phyloP scores from a whole-genome alignment of 495 filamentous ascomycete species.

The Trichoderma reesei region DNA sequence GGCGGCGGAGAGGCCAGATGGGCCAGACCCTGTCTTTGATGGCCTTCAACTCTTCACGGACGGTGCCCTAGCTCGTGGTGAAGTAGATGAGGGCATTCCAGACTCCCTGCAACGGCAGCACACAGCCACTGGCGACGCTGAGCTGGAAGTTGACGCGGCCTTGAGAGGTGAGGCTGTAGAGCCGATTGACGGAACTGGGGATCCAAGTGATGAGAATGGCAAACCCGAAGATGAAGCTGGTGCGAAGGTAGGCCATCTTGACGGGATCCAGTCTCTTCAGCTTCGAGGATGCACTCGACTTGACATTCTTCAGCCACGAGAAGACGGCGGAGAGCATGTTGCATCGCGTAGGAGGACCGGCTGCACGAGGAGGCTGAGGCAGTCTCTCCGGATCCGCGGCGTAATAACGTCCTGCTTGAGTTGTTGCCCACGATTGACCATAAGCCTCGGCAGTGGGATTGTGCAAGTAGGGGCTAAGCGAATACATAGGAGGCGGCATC shows the following conservation, averaged over 20 bases:
- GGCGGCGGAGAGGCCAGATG: no score
- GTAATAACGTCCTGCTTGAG: background rate
- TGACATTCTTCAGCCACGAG: background rate
- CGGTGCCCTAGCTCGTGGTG: constrained; percentile 40
- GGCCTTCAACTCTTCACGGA: constrained; percentile 23
- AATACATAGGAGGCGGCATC: background rate
- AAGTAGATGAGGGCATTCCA: constrained; percentile 79
- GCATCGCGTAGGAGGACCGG: background rate
- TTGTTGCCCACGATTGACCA: background rate
- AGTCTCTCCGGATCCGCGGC: background rate
- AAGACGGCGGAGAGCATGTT: constrained; percentile 16
- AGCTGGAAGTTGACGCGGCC: constrained; percentile 50
- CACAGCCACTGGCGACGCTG: constrained; percentile 59
- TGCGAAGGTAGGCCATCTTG: constrained; percentile 69
- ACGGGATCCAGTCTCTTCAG: constrained; percentile 44
- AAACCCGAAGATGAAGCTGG: constrained; percentile 71
- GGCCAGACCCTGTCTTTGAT: background rate
- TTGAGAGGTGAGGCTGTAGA: constrained; percentile 56
- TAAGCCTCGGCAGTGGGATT: background rate
- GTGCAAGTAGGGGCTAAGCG: background rate
- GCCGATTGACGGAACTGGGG: constrained; percentile 66
- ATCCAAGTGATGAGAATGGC: constrained; percentile 78
- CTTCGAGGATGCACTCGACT: constrained; percentile 14
- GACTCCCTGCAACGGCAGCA: constrained; percentile 76
- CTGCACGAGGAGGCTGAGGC: background rate